phyloP scores from a whole-genome alignment of 140 eudicot species.

The Flaveria floridana region DNA sequence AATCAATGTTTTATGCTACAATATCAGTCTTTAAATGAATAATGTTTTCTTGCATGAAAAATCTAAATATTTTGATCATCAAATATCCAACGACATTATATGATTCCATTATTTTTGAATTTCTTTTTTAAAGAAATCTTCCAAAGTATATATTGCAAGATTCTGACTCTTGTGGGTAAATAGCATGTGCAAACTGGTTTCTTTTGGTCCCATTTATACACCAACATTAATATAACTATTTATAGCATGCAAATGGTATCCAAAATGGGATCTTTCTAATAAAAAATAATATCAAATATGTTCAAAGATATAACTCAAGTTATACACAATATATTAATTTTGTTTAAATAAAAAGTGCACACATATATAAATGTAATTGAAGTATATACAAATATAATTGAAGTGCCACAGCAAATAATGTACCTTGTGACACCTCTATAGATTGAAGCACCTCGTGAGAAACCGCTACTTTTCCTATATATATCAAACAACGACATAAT shows the following conservation, averaged over 20 bases:
- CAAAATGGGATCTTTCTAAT: slow-evolving; percentile 1
- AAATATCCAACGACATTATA: neutral
- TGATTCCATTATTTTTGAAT: slow-evolving; percentile 8
- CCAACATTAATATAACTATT: slow-evolving; percentile 27
- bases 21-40: neutral
- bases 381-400: neutral
- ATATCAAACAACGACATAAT: neutral
- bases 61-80: neutral
- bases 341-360: no score
- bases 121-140: slow-evolving; percentile 19
- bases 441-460: slow-evolving; percentile 92
- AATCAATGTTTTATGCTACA: neutral
- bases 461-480: slow-evolving; percentile 86
- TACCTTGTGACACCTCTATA: slow-evolving; percentile 97
- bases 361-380: neutral
- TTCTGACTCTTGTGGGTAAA: slow-evolving; percentile 41
- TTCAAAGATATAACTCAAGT: neutral
- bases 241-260: slow-evolving; percentile 32
- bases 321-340: no score
- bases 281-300: neutral
- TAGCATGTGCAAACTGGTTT: slow-evolving; percentile 43
- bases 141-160: slow-evolving; percentile 33
- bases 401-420: neutral
- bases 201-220: slow-evolving; percentile 38
- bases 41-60: neutral